Percentiles rank a stretch among this genome's conserved stretches.
Evolutionary conservation across 2,329 filamentous ascomycete species (phyloP).

Genomic region (Ophiostoma himal-ulmi): DNA sequence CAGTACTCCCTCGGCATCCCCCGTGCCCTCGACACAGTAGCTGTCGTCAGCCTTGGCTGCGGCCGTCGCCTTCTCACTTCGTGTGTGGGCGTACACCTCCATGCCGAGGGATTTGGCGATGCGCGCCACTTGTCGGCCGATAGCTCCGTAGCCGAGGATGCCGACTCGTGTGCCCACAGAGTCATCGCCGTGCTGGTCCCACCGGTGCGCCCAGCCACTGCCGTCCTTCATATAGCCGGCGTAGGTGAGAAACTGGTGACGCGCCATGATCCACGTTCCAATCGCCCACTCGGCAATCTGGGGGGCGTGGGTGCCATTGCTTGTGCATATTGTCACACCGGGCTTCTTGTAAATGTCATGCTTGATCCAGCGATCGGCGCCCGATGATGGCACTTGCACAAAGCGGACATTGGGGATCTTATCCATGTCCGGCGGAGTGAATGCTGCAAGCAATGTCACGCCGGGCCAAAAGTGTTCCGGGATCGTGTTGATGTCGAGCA

Average conservation of each 20-base stretch:
- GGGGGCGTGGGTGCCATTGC: constrained; percentile 53
- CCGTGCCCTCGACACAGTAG: constrained; percentile 63
- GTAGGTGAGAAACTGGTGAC: background rate
- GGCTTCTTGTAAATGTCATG: constrained; percentile 44
- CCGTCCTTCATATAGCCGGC: constrained; percentile 1
- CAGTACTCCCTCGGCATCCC: constrained; percentile 45
- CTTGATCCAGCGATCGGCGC: constrained; percentile 45
- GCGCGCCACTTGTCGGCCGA: constrained; percentile 49
- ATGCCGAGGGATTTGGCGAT: constrained; percentile 62
- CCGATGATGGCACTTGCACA: constrained; percentile 50
- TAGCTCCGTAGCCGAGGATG: constrained; percentile 50
- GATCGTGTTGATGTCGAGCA: constrained; percentile 28
- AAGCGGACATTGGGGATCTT: constrained; percentile 45
- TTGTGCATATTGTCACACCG: constrained; percentile 47
- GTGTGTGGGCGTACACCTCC: constrained; percentile 69
- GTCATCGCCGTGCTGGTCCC: constrained; percentile 36
- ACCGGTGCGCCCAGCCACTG: constrained; percentile 41
- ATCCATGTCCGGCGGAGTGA: constrained; percentile 38
- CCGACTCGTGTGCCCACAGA: constrained; percentile 46
- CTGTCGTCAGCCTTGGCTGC: constrained; percentile 58
- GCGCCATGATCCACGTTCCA: constrained; percentile 32
- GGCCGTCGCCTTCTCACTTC: constrained; percentile 59
- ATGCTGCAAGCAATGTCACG: constrained; percentile 37
- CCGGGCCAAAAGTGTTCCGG: constrained; percentile 35
- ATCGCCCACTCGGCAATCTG: constrained; percentile 55